A percentile compares a stretch with the other conserved stretches of the same genome.
These are phyloP conservation scores for Crithidia bombi DNA, from an alignment of 208 protist genomes.

Conservation along the genomic window DNA sequence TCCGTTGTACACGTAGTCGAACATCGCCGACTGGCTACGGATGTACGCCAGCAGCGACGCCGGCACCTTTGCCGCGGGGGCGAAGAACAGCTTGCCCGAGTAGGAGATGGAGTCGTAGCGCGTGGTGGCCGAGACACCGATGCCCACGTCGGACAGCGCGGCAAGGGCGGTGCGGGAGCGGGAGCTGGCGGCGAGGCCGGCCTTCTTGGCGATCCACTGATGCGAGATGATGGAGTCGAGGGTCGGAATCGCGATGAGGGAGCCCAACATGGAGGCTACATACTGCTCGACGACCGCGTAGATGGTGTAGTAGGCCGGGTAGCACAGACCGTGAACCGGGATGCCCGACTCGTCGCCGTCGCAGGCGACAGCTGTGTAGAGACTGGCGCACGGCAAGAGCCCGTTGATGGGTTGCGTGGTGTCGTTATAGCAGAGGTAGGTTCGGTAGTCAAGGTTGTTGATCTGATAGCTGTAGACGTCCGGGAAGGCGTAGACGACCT, in stretches of 20 bases:
- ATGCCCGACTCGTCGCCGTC: conserved; percentile 43
- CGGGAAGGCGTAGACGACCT: conserved; percentile 11
- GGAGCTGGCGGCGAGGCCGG: conserved; percentile 19
- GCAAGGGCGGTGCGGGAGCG: conserved; percentile 31
- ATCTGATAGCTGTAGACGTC: conserved; percentile 8
- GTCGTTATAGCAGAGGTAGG: conserved; percentile 40
- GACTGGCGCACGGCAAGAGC: conserved; percentile 27
- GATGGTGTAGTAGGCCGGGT: conserved; percentile 9
- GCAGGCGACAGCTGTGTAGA: background rate
- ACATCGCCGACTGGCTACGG: conserved; percentile 30
- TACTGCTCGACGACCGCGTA: conserved; percentile 34
- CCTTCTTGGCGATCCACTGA: conserved; percentile 74
- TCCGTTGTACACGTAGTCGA: conserved; percentile 68
- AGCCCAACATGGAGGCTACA: conserved; percentile 24
- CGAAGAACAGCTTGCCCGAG: conserved; percentile 68
- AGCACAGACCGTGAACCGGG: conserved; percentile 53
- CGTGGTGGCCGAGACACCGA: conserved; percentile 42
- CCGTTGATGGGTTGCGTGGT: conserved; percentile 28
- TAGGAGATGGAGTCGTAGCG: conserved; percentile 55
- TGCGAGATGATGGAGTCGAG: conserved; percentile 61
- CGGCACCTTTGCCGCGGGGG: conserved; percentile 51
- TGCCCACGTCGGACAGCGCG: conserved; percentile 36
- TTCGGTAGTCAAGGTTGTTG: conserved; percentile 31
- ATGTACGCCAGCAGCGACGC: conserved; percentile 43
- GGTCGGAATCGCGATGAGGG: conserved; percentile 33